Evolutionary conservation across 106 monocot species (phyloP).

Genomic region (Allium fistulosum): DNA sequence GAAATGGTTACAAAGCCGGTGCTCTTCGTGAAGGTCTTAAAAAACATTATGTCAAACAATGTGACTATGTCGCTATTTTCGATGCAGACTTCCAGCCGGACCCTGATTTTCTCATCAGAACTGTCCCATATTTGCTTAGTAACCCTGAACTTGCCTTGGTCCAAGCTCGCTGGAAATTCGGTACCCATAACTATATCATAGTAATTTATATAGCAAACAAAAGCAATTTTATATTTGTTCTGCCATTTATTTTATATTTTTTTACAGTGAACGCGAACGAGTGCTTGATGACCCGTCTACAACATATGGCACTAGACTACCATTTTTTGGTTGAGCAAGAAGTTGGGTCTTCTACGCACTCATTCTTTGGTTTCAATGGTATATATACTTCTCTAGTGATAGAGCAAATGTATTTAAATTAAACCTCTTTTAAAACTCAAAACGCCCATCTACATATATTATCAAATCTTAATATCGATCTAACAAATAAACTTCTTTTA

Average conservation of each 20-base stretch:
- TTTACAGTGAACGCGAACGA: slow-evolving; percentile 59
- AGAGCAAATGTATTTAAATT: background rate
- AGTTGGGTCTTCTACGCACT: slow-evolving; percentile 49
- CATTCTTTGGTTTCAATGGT: slow-evolving; percentile 72
- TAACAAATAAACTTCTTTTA: too few species aligned
- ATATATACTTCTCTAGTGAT: background rate
- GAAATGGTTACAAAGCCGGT: background rate
- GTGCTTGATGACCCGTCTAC: slow-evolving; percentile 52
- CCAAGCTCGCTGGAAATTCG: background rate
- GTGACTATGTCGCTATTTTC: background rate
- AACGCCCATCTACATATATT: too few species aligned
- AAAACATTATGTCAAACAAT: background rate
- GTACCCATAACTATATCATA: background rate
- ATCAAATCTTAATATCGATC: too few species aligned
- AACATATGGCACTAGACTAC: slow-evolving; percentile 63
- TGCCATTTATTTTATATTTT: background rate
- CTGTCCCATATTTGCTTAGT: background rate
- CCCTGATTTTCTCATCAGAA: background rate
- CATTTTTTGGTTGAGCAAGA: slow-evolving; percentile 66
- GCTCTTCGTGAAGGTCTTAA: background rate
- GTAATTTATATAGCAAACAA: too few species aligned
- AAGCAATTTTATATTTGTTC: too few species aligned
- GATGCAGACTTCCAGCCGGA: background rate
- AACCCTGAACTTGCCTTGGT: background rate
- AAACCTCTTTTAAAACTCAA: too few species aligned